Conservation (phyloP, 768 basidiomycete genomes). For the Mycena rosella region DNA sequence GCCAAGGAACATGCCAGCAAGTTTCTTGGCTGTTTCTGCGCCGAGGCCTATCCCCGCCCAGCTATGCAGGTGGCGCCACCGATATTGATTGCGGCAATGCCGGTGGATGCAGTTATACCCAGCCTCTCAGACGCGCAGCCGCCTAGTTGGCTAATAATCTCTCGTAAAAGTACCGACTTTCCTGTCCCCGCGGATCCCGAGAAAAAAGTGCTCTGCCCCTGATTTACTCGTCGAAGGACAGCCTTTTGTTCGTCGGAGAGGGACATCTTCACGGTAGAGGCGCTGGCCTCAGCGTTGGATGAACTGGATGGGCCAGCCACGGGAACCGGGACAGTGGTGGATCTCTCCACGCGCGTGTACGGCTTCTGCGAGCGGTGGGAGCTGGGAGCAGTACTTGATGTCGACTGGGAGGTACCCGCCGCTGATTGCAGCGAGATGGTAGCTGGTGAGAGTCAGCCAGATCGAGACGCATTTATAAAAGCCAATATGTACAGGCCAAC, state of each 20-base stretch:
- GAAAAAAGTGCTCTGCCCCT: slow-evolving; percentile 81
- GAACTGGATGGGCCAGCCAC: not conserved
- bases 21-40: slow-evolving; percentile 61
- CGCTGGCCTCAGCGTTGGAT: slow-evolving; percentile 3
- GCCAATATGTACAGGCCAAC: slow-evolving; percentile 48
- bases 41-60: slow-evolving; percentile 88
- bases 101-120: slow-evolving; percentile 86
- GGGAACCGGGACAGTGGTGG: not conserved
- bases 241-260: slow-evolving; percentile 67
- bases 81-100: slow-evolving; percentile 86
- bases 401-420: slow-evolving; percentile 6
- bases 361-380: slow-evolving; percentile 13
- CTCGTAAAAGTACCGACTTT: slow-evolving; percentile 84
- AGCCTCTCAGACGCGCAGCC: slow-evolving; percentile 51
- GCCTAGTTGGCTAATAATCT: slow-evolving; percentile 70
- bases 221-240: slow-evolving; percentile 66
- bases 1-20: slow-evolving; percentile 67
- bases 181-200: slow-evolving; percentile 90
- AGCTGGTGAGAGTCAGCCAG: slow-evolving; percentile 10
- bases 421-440: slow-evolving; percentile 15
- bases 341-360: not conserved
- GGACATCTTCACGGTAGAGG: slow-evolving; percentile 38
- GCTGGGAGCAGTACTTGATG: not conserved
- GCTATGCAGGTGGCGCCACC: slow-evolving; percentile 87
- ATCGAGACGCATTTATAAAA: not conserved